Base-by-base conservation (phyloP, 306 rosid species). In the Acacia crassicarpa region DNA sequence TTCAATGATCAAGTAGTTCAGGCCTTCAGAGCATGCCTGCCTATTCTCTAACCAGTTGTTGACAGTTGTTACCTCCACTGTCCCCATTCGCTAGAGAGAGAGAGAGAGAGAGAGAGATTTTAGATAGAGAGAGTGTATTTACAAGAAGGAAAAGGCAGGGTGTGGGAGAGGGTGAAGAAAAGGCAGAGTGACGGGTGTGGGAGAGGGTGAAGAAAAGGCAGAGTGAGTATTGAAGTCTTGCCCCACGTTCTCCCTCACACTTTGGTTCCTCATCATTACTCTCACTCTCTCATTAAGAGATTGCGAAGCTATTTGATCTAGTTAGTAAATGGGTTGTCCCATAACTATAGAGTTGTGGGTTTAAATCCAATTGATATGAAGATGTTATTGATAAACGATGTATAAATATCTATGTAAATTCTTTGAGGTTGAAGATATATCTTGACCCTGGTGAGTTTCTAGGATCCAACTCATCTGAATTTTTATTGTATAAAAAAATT, bases 201-300 rank as follows among this genome's bases (percentile, higher is more conserved):
- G 20, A 9, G n/a, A 30, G 75, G 48, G 25, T 22, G 59, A 80
- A 66, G 44, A 3, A 66, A 33, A 32, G 66, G 61, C 30, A 16
- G n/a, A n/a, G 23, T 80, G 82, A 80, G 46, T 41, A 38, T 38
- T 62, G 33, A 67, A 45, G 23, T 71, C 22, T 54, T 82, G 94
- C 69, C 94, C 94, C 92, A 87, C 94, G 61, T 79, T 30, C 83
- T 2, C 62, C 72, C 77, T 58, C 78, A 69, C 80, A 74, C 82
- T 81, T 84, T 84, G 77, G 76, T 75, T 22, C 83, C 83, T 86
- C 80, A 90, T 88, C 91, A 91, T 91, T 84, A 82, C 83, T n/a
- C 8, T 56, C 12, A 20, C 62, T 56, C 13, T 8, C 66, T 85
- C 25, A 62, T 22, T 38, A 12, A 30, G 40, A 13, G 40, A 13